Base-by-base conservation (phyloP, 148 eudicot species). In the Arctostaphylos glauca region DNA sequence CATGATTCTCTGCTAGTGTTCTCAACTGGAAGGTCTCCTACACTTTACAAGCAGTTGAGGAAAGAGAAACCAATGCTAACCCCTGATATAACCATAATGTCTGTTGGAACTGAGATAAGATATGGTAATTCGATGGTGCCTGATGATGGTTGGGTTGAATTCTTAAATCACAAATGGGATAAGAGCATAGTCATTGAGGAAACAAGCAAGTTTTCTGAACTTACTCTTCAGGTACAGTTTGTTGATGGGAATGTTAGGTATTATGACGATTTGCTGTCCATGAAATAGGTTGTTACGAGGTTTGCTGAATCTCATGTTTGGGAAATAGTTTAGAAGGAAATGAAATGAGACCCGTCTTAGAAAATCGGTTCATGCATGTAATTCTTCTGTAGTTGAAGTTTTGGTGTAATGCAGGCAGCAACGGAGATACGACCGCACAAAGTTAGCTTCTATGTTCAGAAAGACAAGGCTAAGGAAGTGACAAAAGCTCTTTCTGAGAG, bases 51-150 rank as follows among this genome's bases (percentile, higher is more conserved):
- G 82, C 86, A 90, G 78, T 77, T 92, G 84, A 89, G 95, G 90
- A 89, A 87, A 48, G 93, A 92, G 84, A 92, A 92, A 59, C 95
- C 95, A 23, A 87, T 92, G 92, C 71, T 92, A 86, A 92, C 95
- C 23, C 95, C 95, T 7, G 95, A 92, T 86, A 88, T 92, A 60
- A 91, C 95, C 23, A 90, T 92, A 55, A 88, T 91, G 92, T 92
- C 95, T 52, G 95, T 92, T 74, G 95, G 95, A 77, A 92, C 95
- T 56, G 95, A 92, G 91, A 92, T 92, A 67, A 92, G 93, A 1
- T 92, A 92, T 89, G 95, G 95, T 53, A 89, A 89, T 84, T 56
- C 81, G 0, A 92, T 92, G 93, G 91, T 90, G 73, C 95, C 93
- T 4, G 95, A 92, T 84, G 74, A 89, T 16, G 95, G 95, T 21